Base-by-base conservation (phyloP, 768 basidiomycete species). In the Thelephora aurantiotincta region DNA sequence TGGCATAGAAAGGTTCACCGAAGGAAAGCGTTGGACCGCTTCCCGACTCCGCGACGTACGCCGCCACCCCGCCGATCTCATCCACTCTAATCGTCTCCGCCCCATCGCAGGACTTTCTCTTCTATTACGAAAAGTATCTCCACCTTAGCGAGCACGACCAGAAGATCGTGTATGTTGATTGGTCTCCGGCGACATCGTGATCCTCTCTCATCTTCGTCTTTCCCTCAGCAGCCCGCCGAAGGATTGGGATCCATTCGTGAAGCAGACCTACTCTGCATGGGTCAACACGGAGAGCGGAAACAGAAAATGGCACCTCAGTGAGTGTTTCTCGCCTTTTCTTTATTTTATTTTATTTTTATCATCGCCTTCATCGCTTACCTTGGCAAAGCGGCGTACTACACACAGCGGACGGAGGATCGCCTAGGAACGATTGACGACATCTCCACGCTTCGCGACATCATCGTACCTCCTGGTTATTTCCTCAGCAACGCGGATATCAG, bases 211-310 rank as follows among this genome's bases (percentile, higher is more conserved):
- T 18, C 38, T 22, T 22, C 38, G 14, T 9, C 38, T 14, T 22
- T 22, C 9, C 36, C 19, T 51, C 19, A 70, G 48, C 74, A 77
- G 13, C 72, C 74, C 1, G 67, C 73, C 45, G 73, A 74, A 49
- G 79, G 77, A 77, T 77, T 82, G 55, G 75, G 72, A 41, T 4
- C 38, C 38, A 7, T 68, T 86, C 37, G 78, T 88, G 47, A 88
- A 88, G 60, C 86, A 87, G 60, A 88, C 86, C 0, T 89, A 87
- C 59, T 87, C 84, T 0, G 85, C 82, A 35, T 84, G 79, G 82
- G 36, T 68, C 68, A 48, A 43, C 48, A 52, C 43, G 55, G 52
- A 41, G 53, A 55, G 38, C 54, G 51, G 44, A 58, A 54, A 51
- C 57, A 57, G 47, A 43, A 89, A 89, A 64, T 87, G 84, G 86